Evolutionary conservation across 805 yeast genomes (phyloP).

Genomic region (Cyberlindnera maritima): DNA sequence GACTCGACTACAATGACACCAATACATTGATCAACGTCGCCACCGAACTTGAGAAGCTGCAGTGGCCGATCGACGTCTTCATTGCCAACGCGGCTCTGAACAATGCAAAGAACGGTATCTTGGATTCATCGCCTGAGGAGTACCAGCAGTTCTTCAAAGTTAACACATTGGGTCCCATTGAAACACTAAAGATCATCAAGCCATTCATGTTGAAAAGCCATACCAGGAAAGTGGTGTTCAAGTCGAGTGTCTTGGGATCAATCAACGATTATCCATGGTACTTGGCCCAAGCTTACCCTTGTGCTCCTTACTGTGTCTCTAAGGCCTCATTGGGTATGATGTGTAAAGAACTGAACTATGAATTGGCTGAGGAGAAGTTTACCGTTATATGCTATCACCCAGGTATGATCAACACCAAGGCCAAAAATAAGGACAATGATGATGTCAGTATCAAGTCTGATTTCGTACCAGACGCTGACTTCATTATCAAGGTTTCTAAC

Average conservation of each 20-base stretch:
- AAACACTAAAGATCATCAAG: slow-evolving; percentile 28
- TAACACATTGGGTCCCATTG: slow-evolving; percentile 35
- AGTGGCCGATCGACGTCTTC: slow-evolving; percentile 32
- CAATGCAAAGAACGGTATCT: slow-evolving; percentile 19
- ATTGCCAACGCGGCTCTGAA: slow-evolving; percentile 35
- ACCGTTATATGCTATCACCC: slow-evolving; percentile 31
- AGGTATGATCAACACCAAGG: slow-evolving; percentile 24
- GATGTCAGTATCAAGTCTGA: slow-evolving; percentile 17
- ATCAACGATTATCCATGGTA: slow-evolving; percentile 21
- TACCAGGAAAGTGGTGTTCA: slow-evolving; percentile 30
- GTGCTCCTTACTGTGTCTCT: slow-evolving; percentile 35
- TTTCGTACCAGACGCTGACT: slow-evolving; percentile 15
- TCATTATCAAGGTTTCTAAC: slow-evolving; percentile 9
- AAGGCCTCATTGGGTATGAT: slow-evolving; percentile 36
- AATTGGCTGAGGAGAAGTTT: slow-evolving; percentile 26
- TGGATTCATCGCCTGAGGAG: slow-evolving; percentile 22
- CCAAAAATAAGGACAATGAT: slow-evolving; percentile 10
- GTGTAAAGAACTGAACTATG: slow-evolving; percentile 28
- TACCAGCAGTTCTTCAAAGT: slow-evolving; percentile 22
- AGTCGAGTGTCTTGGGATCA: slow-evolving; percentile 31
- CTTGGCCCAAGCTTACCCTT: slow-evolving; percentile 17
- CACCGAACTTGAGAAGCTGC: slow-evolving; percentile 20
- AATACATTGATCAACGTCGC: slow-evolving; percentile 16
- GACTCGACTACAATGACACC: slow-evolving; percentile 19
- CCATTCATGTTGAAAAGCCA: slow-evolving; percentile 28